A percentile compares a stretch with the other conserved stretches of the same genome.
Evolutionary conservation across 2,329 filamentous ascomycete genomes (phyloP).

Genomic region (Fusarium neocosmosporiellum): DNA sequence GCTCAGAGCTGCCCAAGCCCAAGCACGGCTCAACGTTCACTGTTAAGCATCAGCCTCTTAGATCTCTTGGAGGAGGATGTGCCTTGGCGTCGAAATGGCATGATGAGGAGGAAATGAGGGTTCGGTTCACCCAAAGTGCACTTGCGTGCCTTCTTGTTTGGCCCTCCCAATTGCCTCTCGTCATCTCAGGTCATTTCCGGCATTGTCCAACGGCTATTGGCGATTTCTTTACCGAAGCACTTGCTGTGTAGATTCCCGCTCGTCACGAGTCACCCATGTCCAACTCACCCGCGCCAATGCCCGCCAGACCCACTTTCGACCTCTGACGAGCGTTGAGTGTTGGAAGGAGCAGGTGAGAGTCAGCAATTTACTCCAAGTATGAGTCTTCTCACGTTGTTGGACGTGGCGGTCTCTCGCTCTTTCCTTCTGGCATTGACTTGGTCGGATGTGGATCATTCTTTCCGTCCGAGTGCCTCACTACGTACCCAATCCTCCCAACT

Average conservation of each 20-base stretch:
- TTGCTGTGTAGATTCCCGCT: neutral
- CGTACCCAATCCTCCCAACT: neutral
- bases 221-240: neutral
- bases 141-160: neutral
- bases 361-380: constrained; percentile 1
- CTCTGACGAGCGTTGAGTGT: constrained; percentile 14
- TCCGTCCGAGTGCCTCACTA: neutral
- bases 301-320: constrained; percentile 28
- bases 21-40: neutral
- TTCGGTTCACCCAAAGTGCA: neutral
- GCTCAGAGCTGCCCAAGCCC: constrained; percentile 16
- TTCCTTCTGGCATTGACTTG: constrained; percentile 3
- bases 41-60: constrained; percentile 20
- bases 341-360: constrained; percentile 9
- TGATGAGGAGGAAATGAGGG: constrained; percentile 18
- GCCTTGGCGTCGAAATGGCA: constrained; percentile 7
- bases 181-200: constrained; percentile 19
- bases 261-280: constrained; percentile 3
- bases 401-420: neutral
- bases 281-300: neutral
- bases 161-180: constrained; percentile 9
- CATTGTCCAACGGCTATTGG: constrained; percentile 4
- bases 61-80: constrained; percentile 7
- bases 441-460: constrained; percentile 25
- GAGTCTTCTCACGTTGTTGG: constrained; percentile 24